These are phyloP conservation scores for Gossypium turneri DNA, from an alignment of 345 rosid genomes.

Conservation along the genomic window DNA sequence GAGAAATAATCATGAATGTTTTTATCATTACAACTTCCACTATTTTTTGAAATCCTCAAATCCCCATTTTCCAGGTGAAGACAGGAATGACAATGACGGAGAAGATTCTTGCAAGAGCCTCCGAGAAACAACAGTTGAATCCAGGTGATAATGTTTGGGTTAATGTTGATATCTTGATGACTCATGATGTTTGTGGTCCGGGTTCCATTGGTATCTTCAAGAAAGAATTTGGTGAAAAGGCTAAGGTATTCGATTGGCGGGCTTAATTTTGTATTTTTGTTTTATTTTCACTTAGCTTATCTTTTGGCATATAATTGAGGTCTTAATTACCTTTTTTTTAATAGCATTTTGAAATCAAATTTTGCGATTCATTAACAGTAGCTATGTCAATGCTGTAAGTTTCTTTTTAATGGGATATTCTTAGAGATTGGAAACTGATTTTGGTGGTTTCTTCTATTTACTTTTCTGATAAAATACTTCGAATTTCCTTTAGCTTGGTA, in stretches of 20 bases:
- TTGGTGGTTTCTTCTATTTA: too few relatives aligned
- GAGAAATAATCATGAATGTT: too few relatives aligned
- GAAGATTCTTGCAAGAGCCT: slow-evolving; percentile 78
- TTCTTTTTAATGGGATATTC: too few relatives aligned
- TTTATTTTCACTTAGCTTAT: neutral
- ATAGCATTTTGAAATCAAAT: neutral
- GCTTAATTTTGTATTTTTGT: neutral
- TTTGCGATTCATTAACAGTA: neutral
- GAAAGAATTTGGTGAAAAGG: slow-evolving; percentile 77
- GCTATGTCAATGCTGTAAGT: too few relatives aligned
- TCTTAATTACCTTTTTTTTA: neutral
- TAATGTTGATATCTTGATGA: slow-evolving; percentile 85
- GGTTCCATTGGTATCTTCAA: slow-evolving; percentile 88
- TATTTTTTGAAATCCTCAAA: too few relatives aligned
- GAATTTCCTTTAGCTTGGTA: too few relatives aligned
- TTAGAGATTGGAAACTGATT: too few relatives aligned
- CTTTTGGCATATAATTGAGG: neutral
- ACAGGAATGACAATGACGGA: slow-evolving; percentile 91
- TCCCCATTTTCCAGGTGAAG: slow-evolving; percentile 51
- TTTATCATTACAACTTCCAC: too few relatives aligned
- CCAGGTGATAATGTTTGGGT: slow-evolving; percentile 97
- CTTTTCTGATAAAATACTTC: too few relatives aligned
- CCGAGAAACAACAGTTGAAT: slow-evolving; percentile 56
- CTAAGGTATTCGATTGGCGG: slow-evolving; percentile 47
- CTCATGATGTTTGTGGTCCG: slow-evolving; percentile 93